A percentile compares a stretch with the other conserved stretches of the same genome.
Evolutionary conservation across 2,329 filamentous ascomycete genomes (phyloP).

Genomic region (Aspergillus neotritici): DNA sequence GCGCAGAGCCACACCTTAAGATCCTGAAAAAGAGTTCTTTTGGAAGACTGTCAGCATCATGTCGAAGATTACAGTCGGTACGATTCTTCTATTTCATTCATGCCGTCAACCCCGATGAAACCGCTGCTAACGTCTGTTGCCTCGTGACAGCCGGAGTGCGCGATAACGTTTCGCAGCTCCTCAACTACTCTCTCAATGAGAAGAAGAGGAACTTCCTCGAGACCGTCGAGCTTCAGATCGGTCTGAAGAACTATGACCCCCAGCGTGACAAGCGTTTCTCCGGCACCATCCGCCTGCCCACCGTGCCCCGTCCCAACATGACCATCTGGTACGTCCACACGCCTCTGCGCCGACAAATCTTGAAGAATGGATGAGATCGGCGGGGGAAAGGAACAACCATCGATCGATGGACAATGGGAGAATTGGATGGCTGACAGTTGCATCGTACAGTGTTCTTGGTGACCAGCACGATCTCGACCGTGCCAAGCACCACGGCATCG

Average conservation of each 20-base stretch:
- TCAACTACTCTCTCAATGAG: conserved; percentile 89
- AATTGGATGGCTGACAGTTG: conserved; percentile 12
- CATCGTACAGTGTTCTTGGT: conserved; percentile 62
- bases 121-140: neutral
- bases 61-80: conserved; percentile 56
- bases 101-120: neutral
- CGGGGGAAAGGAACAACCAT: conserved; percentile 1
- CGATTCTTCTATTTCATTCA: conserved; percentile 17
- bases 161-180: conserved; percentile 85
- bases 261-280: conserved; percentile 99
- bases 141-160: conserved; percentile 72
- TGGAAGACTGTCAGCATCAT: conserved; percentile 72
- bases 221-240: conserved; percentile 78
- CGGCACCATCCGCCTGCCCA: conserved; percentile 92
- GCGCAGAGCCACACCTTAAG: conserved; percentile 68
- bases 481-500: conserved; percentile 97
- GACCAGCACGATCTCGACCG: conserved; percentile 99
- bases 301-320: conserved; percentile 88
- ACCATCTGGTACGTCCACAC: conserved; percentile 60
- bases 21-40: conserved; percentile 56
- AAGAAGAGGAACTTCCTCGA: conserved; percentile 99
- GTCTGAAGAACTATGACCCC: conserved; percentile 98
- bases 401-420: too few species aligned
- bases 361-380: neutral
- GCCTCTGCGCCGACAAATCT: neutral